Evolutionary conservation across 192 early-diverging fungal species (phyloP), one percentile per base, ranked within the genome.

Genomic region (Jimgerdemannia flammicorona): DNA sequence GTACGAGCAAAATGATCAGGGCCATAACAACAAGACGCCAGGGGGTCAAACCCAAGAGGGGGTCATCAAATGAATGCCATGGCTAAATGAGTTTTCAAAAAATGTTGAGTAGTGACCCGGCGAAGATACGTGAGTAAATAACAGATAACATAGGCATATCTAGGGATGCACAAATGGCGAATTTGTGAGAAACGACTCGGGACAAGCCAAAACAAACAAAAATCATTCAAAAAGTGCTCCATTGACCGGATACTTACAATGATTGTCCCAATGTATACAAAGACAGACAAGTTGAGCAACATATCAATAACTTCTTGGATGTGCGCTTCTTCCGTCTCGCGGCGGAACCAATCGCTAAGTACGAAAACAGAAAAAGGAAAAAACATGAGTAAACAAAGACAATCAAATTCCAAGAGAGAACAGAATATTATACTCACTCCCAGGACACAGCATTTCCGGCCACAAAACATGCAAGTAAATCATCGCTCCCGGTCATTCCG

Each of bases 221-320:
- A 29, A 29, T 29, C 29, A 29, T 29, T 29, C 29, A 29, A 29
- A 29, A 29, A 29, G 29, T 29, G 29, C 29, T 29, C 29, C 29
- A 29, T 29, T 65, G 14, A 18, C 14, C 64, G 41, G 44, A 64
- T 17, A 72, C 81, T 83, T 77, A 77, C 81, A 67, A 95, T 91
- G 11, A 88, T 84, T 8, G 92, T 80, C 39, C 94, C 95, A 83
- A 95, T 91, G 73, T 92, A 98, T 19, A 98, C 88, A 84, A 99
- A 99, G 64, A 95, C 92, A 3, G 93, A 81, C 74, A 95, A 80
- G 80, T 96, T 97, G 59, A 98, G 78, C 75, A 99, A 80, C 79
- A 89, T 91, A 76, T 96, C 96, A 66, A 99, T 87, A 3, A 93
- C 92, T 80, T 97, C 95, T 82, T 98, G 96, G 40, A 98, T 86